Evolutionary conservation across 1,139 yeast species (phyloP).

Genomic region (Blastobotrys apis): DNA sequence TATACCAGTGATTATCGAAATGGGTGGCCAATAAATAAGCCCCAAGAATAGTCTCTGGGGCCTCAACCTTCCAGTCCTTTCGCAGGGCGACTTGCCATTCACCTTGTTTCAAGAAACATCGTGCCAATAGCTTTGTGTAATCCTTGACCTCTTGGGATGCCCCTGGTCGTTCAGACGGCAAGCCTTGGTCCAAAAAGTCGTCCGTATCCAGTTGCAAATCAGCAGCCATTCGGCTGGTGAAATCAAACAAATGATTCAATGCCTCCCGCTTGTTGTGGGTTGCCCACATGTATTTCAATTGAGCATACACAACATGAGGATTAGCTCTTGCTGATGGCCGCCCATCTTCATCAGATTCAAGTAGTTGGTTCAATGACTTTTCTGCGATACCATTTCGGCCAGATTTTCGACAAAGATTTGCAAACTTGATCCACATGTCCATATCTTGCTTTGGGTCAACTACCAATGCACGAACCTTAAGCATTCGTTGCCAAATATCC

Average conservation of each 20-base stretch:
- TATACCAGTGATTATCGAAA: slow-evolving; percentile 89
- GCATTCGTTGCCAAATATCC: slow-evolving; percentile 96
- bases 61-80: slow-evolving; percentile 68
- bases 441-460: slow-evolving; percentile 94
- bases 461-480: slow-evolving; percentile 88
- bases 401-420: slow-evolving; percentile 89
- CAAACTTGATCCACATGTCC: slow-evolving; percentile 98
- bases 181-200: slow-evolving; percentile 79
- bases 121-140: slow-evolving; percentile 77
- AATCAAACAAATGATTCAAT: slow-evolving; percentile 75
- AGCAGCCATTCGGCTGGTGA: slow-evolving; percentile 85
- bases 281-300: slow-evolving; percentile 95
- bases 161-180: slow-evolving; percentile 72
- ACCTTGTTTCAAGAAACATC: slow-evolving; percentile 96
- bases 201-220: slow-evolving; percentile 58
- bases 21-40: slow-evolving; percentile 92
- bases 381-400: slow-evolving; percentile 91
- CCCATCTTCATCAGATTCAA: slow-evolving; percentile 46
- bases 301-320: slow-evolving; percentile 96
- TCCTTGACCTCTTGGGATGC: slow-evolving; percentile 75
- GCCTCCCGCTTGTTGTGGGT: slow-evolving; percentile 88
- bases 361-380: slow-evolving; percentile 72
- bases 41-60: slow-evolving; percentile 76
- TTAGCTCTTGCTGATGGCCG: slow-evolving; percentile 70
- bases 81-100: slow-evolving; percentile 92